A percentile compares a stretch with the other conserved stretches of the same genome.
Conservation (phyloP, 2,329 filamentous ascomycete species). For the Trichoderma sp. region DNA sequence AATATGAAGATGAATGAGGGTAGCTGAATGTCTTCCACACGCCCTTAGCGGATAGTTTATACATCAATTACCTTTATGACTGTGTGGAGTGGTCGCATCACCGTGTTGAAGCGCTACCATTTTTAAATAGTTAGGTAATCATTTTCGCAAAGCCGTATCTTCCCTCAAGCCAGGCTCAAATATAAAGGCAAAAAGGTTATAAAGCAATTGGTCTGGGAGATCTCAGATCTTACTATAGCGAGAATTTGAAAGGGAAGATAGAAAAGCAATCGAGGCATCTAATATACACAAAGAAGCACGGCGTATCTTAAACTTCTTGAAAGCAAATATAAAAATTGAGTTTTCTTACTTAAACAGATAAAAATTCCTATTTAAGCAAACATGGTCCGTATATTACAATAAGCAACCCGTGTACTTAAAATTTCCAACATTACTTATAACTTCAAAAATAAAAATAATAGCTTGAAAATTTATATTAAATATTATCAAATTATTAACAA, state of each 20-base stretch:
- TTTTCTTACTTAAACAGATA: no score
- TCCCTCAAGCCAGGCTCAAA: slow-evolving; percentile 59
- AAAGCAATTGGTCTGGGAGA: not conserved
- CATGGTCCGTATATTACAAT: no score
- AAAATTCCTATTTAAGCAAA: no score
- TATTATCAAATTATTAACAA: no score
- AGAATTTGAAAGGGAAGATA: not conserved
- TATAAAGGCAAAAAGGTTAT: not conserved
- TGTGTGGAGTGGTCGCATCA: slow-evolving; percentile 53
- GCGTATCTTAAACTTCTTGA: no score
- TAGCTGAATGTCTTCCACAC: slow-evolving; percentile 32
- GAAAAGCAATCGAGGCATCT: no score
- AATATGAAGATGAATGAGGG: slow-evolving; percentile 45
- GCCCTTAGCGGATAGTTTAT: slow-evolving; percentile 55
- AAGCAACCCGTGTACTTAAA: no score
- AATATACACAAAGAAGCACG: no score
- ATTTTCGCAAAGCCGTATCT: slow-evolving; percentile 68
- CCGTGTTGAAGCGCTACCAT: slow-evolving; percentile 63
- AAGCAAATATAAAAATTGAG: no score
- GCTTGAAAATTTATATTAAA: not conserved
- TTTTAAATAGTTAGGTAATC: slow-evolving; percentile 71
- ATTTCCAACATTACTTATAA: no score
- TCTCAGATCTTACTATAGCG: not conserved
- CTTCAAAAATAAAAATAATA: no score
- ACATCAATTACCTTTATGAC: slow-evolving; percentile 65